A percentile compares a stretch with the other conserved stretches of the same genome.
Evolutionary conservation across 2,329 filamentous ascomycete genomes (phyloP).

Genomic region (Pseudocercospora musae): DNA sequence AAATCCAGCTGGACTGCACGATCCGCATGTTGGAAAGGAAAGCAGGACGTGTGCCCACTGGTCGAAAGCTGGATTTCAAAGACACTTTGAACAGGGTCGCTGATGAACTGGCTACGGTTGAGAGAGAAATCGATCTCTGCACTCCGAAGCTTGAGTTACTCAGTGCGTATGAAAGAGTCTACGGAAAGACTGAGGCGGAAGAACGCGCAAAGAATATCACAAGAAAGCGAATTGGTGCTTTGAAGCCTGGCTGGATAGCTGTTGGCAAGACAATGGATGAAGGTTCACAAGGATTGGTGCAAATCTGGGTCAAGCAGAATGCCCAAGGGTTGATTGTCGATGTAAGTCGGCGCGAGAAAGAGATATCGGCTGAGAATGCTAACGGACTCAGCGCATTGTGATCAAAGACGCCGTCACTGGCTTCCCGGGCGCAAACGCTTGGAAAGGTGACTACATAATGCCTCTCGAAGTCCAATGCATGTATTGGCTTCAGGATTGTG

Average conservation of each 20-base stretch:
- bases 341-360: background rate
- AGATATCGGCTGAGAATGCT: background rate
- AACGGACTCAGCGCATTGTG: background rate
- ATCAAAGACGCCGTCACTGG: background rate
- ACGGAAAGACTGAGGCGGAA: too few relatives aligned
- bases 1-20: background rate
- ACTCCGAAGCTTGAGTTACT: background rate
- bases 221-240: background rate
- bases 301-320: conserved; percentile 3
- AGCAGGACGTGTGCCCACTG: background rate
- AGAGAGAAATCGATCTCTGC: background rate
- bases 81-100: background rate
- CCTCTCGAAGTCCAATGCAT: background rate
- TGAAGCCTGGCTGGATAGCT: background rate
- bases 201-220: background rate
- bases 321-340: background rate
- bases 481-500: background rate
- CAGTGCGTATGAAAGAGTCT: background rate
- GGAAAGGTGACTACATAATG: background rate
- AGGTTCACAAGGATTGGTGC: background rate
- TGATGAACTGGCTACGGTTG: background rate
- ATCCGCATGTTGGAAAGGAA: background rate
- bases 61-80: background rate
- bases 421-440: background rate
- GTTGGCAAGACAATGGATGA: background rate